These are phyloP conservation scores for Hymenotorrendiella dingleyae DNA, from an alignment of 2,329 filamentous ascomycete species.

Conservation along the genomic window DNA sequence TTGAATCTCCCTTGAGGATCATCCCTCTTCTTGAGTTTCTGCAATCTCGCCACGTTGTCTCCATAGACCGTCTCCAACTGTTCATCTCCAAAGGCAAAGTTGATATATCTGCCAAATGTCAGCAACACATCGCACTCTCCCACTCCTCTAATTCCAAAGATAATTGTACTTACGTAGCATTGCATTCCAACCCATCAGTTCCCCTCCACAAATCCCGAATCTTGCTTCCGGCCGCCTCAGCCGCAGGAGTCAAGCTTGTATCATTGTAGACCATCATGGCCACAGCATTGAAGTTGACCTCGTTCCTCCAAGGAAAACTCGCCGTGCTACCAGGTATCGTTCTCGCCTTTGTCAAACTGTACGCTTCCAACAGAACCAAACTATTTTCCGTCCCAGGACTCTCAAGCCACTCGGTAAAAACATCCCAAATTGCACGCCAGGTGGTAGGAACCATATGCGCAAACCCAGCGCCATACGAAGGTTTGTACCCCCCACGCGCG, in stretches of 20 bases:
- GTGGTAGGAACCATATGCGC: not conserved
- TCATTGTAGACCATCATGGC: not conserved
- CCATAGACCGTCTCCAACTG: not conserved
- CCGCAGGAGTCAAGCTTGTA: not conserved
- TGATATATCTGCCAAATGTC: conserved; percentile 2
- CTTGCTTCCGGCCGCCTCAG: not conserved
- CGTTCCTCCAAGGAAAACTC: not conserved
- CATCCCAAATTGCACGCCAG: conserved; percentile 1
- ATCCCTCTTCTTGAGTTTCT: conserved; percentile 1
- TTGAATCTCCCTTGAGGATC: not conserved
- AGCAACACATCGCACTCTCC: too few relatives aligned
- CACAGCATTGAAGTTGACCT: not conserved
- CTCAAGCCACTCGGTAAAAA: not conserved
- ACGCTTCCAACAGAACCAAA: not conserved
- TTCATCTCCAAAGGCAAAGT: conserved; percentile 4
- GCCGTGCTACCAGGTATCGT: not conserved
- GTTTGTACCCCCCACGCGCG: conserved; percentile 2
- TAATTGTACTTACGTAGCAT: not conserved
- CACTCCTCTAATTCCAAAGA: too few relatives aligned
- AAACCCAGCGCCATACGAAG: conserved; percentile 1
- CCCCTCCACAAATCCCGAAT: not conserved
- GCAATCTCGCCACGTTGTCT: not conserved
- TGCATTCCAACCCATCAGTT: not conserved
- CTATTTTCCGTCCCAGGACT: not conserved
- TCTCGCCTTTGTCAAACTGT: not conserved